These are phyloP conservation scores for Kodamaea sp. DNA, from an alignment of 1,139 yeast genomes.

Conservation along the genomic window DNA sequence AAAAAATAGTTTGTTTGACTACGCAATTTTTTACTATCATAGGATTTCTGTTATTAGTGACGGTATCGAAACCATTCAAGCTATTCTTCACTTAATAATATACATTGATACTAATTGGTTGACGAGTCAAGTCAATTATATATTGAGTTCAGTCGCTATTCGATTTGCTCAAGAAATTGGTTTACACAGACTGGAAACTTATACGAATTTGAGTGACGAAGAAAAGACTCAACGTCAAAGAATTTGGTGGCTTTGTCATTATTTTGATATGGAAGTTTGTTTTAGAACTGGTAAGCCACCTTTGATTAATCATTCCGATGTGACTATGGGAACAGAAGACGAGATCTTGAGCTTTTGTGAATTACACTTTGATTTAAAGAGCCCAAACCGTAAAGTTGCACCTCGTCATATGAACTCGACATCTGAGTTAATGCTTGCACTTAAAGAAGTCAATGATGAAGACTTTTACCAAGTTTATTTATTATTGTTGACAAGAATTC, in stretches of 20 bases:
- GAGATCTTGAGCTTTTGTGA: not conserved
- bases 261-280: conserved; percentile 52
- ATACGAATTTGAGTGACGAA: conserved; percentile 29
- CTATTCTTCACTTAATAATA: conserved; percentile 41
- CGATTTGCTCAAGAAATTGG: conserved; percentile 66
- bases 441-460: not conserved
- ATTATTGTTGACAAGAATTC: conserved; percentile 23
- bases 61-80: conserved; percentile 49
- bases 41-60: conserved; percentile 47
- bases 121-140: conserved; percentile 41
- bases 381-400: no score
- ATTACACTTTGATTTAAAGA: not conserved
- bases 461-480: conserved; percentile 12
- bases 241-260: conserved; percentile 57
- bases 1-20: conserved; percentile 27
- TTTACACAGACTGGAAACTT: conserved; percentile 55
- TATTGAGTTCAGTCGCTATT: conserved; percentile 48
- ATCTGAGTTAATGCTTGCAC: not conserved
- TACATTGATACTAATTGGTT: conserved; percentile 45
- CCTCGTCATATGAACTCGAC: not conserved
- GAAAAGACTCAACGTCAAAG: conserved; percentile 40
- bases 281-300: conserved; percentile 62
- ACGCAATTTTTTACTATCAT: conserved; percentile 47
- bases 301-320: conserved; percentile 48
- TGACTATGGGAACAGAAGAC: conserved; percentile 9